Evolutionary conservation across 768 basidiomycete species (phyloP), one percentile per base, ranked within the genome.

Genomic region (Boletales sp.): DNA sequence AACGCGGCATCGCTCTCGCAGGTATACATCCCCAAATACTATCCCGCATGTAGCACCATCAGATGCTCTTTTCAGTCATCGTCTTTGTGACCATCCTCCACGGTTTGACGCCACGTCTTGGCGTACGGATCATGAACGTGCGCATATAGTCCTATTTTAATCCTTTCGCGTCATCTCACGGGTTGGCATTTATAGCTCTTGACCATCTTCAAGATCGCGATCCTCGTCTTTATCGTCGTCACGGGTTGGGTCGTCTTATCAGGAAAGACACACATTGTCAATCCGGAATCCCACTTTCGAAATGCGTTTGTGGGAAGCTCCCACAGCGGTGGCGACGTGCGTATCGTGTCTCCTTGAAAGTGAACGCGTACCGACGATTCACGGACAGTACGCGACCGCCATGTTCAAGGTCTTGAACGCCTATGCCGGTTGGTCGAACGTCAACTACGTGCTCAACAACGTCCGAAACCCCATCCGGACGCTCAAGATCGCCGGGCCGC

Each of bases 211-310:
- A 83, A 83, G 59, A 74, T 78, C 6, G 46, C 69, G n/a, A 78
- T 83, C 42, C 68, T 84, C 0, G n/a, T 78, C 15, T 74, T 83
- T 50, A 65, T 86, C 40, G 75, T 81, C 1, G 62, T 83, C 39
- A 76, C 80, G 4, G 81, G 82, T 4, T 78, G 81, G 69, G 79
- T 79, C 18, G 84, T 85, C 11, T 72, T 86, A 9, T 74, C 76
- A 5, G 84, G 82, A 0, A 69, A 74, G 46, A 83, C 81, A 2
- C 71, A 69, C 7, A 73, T 86, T 15, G 36, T 71, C 36, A 75
- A 85, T 61, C 81, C 84, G 0, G 71, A 75, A 42, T 72, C 68
- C 36, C 82, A 83, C 62, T 86, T 86, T 64, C 70, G 65, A 34
- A 63, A 84, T 57, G 70, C 79, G 0, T 87, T 86, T 49, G 72